These are phyloP conservation scores for Leptomonas seymouri DNA, from an alignment of 208 protist genomes.

Conservation along the genomic window DNA sequence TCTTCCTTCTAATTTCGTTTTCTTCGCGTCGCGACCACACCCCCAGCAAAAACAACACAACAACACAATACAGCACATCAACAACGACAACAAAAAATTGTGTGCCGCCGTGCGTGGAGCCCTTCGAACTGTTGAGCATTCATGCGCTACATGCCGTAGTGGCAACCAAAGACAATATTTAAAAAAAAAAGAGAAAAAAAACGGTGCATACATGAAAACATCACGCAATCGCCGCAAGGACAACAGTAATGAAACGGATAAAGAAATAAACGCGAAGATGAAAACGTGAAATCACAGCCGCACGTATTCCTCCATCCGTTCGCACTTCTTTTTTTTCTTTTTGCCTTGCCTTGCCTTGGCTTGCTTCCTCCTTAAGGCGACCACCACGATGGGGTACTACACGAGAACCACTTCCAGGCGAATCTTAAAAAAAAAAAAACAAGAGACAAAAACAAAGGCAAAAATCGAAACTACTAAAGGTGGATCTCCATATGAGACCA, in stretches of 20 bases:
- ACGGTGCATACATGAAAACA: background rate
- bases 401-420: background rate
- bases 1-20: no score
- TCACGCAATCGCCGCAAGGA: background rate
- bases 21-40: no score
- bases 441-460: conserved; percentile 2
- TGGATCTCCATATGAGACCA: background rate
- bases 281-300: background rate
- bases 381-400: background rate
- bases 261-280: background rate
- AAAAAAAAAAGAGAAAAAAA: conserved; percentile 13
- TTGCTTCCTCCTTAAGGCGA: background rate
- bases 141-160: no score
- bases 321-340: conserved; percentile 7
- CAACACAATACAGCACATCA: no score
- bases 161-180: background rate
- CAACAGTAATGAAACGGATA: background rate
- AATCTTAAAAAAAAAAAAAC: conserved; percentile 1
- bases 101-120: no score
- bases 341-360: background rate
- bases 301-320: no score
- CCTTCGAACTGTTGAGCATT: no score
- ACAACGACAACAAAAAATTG: background rate
- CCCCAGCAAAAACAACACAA: no score
- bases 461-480: conserved; percentile 3